phyloP scores from a whole-genome alignment of 148 eudicot species.

The Arbutus unedo region DNA sequence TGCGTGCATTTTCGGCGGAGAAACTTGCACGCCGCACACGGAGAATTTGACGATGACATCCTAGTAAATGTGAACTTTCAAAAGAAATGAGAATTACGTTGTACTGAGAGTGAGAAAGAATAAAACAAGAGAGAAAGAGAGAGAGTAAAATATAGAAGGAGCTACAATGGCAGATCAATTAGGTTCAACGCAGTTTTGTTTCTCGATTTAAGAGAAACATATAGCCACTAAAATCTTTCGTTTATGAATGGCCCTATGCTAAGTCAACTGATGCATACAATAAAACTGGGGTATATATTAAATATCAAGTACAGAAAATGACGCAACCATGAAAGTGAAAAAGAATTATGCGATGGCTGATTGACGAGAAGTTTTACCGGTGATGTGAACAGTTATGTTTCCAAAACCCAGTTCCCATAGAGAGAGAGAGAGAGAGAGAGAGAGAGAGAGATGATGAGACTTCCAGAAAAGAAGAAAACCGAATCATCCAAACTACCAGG shows the following conservation, averaged over 20 bases:
- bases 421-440: not conserved
- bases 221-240: not conserved
- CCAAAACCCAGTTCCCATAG: not conserved
- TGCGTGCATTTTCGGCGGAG: conserved; percentile 74
- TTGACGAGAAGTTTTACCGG: too few species aligned
- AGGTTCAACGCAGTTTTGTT: not conserved
- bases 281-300: not conserved
- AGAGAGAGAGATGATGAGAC: not conserved
- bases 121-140: not conserved
- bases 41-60: conserved; percentile 74
- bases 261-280: not conserved
- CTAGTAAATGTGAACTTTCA: not conserved
- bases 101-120: not conserved
- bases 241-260: not conserved
- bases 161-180: not conserved
- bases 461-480: not conserved
- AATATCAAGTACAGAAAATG: not conserved
- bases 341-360: too few species aligned
- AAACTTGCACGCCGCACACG: conserved; percentile 90
- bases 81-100: not conserved
- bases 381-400: too few species aligned
- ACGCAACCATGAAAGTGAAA: too few species aligned
- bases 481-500: not conserved
- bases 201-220: not conserved
- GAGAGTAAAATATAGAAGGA: not conserved